Evolutionary conservation across 1,284 basidiomycete species (phyloP).

Genomic region (Puccinia horiana): DNA sequence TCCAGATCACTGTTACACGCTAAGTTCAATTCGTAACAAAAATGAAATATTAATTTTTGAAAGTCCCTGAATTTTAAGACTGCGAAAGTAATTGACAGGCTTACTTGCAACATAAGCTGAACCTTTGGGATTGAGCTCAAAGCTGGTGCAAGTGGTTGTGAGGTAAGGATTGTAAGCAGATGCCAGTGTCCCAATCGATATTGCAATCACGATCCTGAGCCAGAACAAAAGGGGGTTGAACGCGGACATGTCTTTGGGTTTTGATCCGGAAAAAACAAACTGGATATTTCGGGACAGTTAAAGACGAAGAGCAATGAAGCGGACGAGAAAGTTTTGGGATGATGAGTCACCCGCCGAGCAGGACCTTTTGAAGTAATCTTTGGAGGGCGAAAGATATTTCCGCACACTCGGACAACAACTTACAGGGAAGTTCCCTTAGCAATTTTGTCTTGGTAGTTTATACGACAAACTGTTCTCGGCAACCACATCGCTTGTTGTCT

Average conservation of each 20-base stretch:
- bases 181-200: background rate
- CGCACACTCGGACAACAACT: too few species aligned
- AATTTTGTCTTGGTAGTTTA: background rate
- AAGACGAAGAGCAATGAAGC: background rate
- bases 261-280: background rate
- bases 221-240: background rate
- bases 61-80: background rate
- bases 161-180: background rate
- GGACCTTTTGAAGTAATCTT: too few species aligned
- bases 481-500: background rate
- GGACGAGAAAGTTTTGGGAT: background rate
- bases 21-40: background rate
- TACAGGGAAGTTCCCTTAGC: slow-evolving; percentile 13
- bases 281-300: too few species aligned
- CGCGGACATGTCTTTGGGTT: background rate
- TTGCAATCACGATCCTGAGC: background rate
- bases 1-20: background rate
- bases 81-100: background rate
- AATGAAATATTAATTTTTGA: background rate
- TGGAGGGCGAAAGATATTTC: too few species aligned
- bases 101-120: background rate
- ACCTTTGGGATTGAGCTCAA: background rate
- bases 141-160: background rate
- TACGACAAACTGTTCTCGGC: background rate
- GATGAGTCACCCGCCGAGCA: too few species aligned